Evolutionary conservation across 208 protist genomes (phyloP).

Genomic region (Acanthamoeba quina): DNA sequence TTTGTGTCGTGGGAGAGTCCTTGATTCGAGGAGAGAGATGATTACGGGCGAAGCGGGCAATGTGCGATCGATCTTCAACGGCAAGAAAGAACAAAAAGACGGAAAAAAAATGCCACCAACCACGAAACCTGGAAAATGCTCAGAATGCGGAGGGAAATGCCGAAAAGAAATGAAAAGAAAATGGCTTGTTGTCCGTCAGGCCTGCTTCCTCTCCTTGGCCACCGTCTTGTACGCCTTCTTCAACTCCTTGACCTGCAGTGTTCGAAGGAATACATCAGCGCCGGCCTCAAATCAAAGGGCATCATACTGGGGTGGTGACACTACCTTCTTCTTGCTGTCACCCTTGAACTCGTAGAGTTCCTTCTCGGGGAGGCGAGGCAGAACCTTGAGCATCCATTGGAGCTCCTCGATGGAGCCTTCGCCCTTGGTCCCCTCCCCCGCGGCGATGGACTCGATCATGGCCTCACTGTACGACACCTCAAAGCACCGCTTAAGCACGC

Average conservation of each 20-base stretch:
- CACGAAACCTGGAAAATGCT: not conserved
- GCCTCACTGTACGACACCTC: not conserved
- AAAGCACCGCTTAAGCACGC: constrained; percentile 60
- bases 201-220: constrained; percentile 53
- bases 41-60: not conserved
- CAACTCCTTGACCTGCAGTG: not conserved
- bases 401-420: constrained; percentile 30
- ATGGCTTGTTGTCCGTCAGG: not conserved
- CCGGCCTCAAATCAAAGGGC: not conserved
- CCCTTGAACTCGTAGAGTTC: constrained; percentile 71
- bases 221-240: constrained; percentile 27
- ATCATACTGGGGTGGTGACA: not conserved
- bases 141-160: not conserved
- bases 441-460: not conserved
- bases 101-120: not conserved
- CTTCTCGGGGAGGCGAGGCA: constrained; percentile 64
- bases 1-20: not conserved
- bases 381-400: constrained; percentile 43
- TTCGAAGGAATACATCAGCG: not conserved
- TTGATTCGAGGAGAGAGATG: not conserved
- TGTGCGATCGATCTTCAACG: not conserved
- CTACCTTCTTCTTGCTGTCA: constrained; percentile 59
- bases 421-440: not conserved
- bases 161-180: not conserved
- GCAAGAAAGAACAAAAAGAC: not conserved